Base-by-base conservation (phyloP, 768 basidiomycete species). In the Sistotremastrum suecicum region DNA sequence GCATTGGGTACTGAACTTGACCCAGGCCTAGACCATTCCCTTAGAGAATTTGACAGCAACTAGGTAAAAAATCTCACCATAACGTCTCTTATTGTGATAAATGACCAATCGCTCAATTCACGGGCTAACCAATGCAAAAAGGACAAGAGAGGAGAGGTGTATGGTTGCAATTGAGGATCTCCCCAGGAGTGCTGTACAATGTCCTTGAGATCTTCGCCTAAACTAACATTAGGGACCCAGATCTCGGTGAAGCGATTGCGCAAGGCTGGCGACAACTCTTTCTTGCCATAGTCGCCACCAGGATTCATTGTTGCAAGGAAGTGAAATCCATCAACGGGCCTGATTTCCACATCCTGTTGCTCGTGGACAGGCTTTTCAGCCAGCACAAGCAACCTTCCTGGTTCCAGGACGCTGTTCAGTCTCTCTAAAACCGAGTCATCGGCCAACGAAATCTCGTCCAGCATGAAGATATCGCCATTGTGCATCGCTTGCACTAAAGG, bases 291-390 rank as follows among this genome's bases (percentile, higher is more conserved):
- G 57, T 99, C 95, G 9, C 95, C 95, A 12, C 95, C 95, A 0
- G 95, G 95, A 59, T 99, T 99, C 95, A 99, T 99, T 3, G 95
- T 98, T 2, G 95, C 90, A 0, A 97, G 69, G 35, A 99, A 76
- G 58, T 91, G 83, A 71, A 99, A 99, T 1, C 63, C 64, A 3
- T 71, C 64, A 5, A 65, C 58, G 5, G 90, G 92, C 12, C 63
- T 66, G 37, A 98, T 67, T 5, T 71, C 69, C 32, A 81, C 75
- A 50, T 81, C 70, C 33, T 79, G 80, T 7, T 75, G 66, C 49
- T 80, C 75, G 38, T 72, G 74, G 7, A 88, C 89, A 1, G 91
- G 90, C 40, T 80, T 83, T 61, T 99, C 95, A 1, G 95, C 95
- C 8, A 99, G 73, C 4, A 95, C 84, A 32, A 98, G 76, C 0